These are phyloP conservation scores for Begonia peltatifolia DNA, from an alignment of 306 rosid species.

Conservation along the genomic window DNA sequence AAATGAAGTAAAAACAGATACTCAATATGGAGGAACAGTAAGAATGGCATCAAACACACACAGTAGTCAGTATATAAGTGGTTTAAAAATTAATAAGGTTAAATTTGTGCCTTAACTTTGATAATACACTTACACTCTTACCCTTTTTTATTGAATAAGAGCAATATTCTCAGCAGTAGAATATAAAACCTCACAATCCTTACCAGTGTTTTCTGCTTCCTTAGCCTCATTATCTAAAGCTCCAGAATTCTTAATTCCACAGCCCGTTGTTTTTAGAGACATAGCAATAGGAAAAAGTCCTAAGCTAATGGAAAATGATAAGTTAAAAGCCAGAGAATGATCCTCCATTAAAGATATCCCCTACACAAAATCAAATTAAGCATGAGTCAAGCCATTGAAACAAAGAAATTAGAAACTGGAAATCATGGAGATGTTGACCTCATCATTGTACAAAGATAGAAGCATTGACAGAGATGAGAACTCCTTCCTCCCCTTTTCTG, in stretches of 20 bases:
- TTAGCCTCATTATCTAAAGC: constrained; percentile 71
- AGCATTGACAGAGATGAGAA: constrained; percentile 72
- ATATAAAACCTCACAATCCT: constrained; percentile 18
- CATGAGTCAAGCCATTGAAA: constrained; percentile 9
- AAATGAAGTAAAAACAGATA: too few relatives aligned
- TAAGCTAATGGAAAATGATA: constrained; percentile 67
- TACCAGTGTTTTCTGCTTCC: constrained; percentile 62
- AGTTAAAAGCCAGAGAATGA: constrained; percentile 73
- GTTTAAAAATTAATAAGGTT: background rate
- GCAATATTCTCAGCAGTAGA: background rate
- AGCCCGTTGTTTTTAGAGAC: constrained; percentile 64
- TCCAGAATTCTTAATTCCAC: constrained; percentile 73
- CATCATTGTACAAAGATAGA: constrained; percentile 43
- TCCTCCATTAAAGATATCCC: constrained; percentile 67
- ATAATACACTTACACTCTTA: too few relatives aligned
- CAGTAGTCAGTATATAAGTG: background rate
- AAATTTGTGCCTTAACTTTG: too few relatives aligned
- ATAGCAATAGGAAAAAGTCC: constrained; percentile 87
- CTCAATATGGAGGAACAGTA: background rate
- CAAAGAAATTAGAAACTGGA: background rate
- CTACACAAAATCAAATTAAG: constrained; percentile 30
- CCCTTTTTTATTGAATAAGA: too few relatives aligned
- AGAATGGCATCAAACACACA: background rate
- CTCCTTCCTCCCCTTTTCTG: constrained; percentile 60
- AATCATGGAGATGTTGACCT: constrained; percentile 40